A percentile compares a stretch with the other conserved stretches of the same genome.
Conservation (phyloP, 345 rosid genomes). For the Erysimum cheiranthoides region DNA sequence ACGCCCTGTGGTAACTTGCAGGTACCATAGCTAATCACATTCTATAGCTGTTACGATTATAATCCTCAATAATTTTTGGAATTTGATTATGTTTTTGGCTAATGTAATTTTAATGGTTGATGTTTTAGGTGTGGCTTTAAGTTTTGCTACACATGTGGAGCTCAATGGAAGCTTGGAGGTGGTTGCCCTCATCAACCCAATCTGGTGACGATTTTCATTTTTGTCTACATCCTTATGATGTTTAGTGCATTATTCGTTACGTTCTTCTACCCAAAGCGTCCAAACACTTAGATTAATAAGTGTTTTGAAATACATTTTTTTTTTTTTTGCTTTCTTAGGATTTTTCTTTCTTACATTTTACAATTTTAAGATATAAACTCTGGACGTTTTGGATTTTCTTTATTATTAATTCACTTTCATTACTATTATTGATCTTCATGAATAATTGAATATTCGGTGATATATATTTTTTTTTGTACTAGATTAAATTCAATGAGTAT, state of each 20-base stretch:
- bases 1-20: background rate
- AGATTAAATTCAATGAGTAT: no score
- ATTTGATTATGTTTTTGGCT: background rate
- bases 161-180: conserved; percentile 43
- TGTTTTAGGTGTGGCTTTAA: conserved; percentile 22
- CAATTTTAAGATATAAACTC: no score
- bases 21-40: background rate
- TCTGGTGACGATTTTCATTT: background rate
- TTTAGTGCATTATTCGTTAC: background rate
- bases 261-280: background rate
- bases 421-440: no score
- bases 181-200: background rate
- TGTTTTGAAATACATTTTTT: no score
- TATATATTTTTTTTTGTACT: background rate
- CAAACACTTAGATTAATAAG: no score
- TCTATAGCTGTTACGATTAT: background rate
- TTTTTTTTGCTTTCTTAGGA: no score
- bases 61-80: background rate
- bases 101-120: background rate
- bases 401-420: no score
- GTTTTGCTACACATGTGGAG: conserved; percentile 62
- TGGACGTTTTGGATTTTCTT: no score
- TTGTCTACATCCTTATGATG: background rate
- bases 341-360: no score
- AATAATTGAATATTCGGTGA: background rate